Evolutionary conservation across 2,329 filamentous ascomycete species (phyloP), one percentile per base, ranked within the genome.

Genomic region (Fusarium odoratissimum): DNA sequence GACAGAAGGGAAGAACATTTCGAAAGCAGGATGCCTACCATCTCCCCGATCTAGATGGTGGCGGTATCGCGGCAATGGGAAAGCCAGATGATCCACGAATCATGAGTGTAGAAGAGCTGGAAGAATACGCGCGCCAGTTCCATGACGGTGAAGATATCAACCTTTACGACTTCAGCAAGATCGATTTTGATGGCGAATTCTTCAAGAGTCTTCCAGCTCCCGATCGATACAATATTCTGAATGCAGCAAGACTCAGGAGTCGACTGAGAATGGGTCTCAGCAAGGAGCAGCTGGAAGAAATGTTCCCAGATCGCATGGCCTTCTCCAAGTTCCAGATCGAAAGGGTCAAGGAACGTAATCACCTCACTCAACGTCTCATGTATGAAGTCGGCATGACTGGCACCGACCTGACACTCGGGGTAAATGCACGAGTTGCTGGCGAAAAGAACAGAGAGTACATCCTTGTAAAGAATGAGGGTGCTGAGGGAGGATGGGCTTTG

Each of bases 271-370:
- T 99, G 95, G 96, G 96, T 0, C 89, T 97, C 76, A 97, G 94
- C 63, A 98, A 98, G 82, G 95, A 99, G 73, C 96, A 99, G 82
- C 84, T 99, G 19, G 95, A 98, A 75, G 90, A 88, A 49, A 99
- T 99, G 96, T 99, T 99, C 80, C 95, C 96, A 0, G 93, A 99
- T 80, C 91, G 96, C 31, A 98, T 99, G 95, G 96, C 92, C 1
- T 99, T 99, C 79, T 98, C 95, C 2, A 92, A 88, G 69, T 99
- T 99, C 78, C 96, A 99, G 82, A 97, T 99, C 64, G 96, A 98
- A 79, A 88, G 96, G 64, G 97, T 98, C 16, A 90, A 89, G 74
- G 95, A 99, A 83, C 88, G 97, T 55, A 99, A 99, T 77, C 93
- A 97, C 71, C 87, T 99, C 35, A 99, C 97, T 0, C 96, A 99